Percentiles rank a stretch among this genome's conserved stretches.
phyloP scores from a whole-genome alignment of 169 alveolate species.

The Cryptosporidium ubiquitum region DNA sequence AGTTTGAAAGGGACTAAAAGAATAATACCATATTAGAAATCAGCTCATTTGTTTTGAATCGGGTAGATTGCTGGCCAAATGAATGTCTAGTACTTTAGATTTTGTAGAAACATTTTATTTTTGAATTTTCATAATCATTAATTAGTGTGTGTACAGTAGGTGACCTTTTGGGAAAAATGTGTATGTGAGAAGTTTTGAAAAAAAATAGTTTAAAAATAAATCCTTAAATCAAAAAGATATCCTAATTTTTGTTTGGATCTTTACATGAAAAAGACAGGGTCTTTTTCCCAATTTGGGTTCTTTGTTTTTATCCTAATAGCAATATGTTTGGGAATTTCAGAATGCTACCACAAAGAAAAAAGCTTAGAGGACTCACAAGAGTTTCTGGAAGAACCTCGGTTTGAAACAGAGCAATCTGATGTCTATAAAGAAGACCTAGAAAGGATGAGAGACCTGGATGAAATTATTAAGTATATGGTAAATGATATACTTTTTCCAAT shows the following conservation, averaged over 20 bases:
- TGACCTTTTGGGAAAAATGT: neutral
- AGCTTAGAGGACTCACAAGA: conserved; percentile 1
- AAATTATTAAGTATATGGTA: conserved; percentile 24
- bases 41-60: neutral
- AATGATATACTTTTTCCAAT: conserved; percentile 45
- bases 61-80: neutral
- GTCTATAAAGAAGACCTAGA: neutral
- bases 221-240: neutral
- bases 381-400: neutral
- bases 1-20: neutral
- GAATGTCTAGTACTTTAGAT: neutral
- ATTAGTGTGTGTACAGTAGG: conserved; percentile 1
- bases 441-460: conserved; percentile 24
- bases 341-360: neutral
- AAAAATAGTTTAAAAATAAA: neutral
- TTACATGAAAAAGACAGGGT: neutral
- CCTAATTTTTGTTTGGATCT: neutral
- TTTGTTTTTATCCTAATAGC: neutral
- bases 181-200: neutral
- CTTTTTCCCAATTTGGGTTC: neutral
- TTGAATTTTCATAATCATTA: neutral
- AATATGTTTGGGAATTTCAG: neutral
- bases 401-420: neutral
- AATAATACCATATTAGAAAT: neutral
- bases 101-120: too few relatives aligned